phyloP scores from a whole-genome alignment of 495 filamentous ascomycete species.

The Bryoglossum gracile region DNA sequence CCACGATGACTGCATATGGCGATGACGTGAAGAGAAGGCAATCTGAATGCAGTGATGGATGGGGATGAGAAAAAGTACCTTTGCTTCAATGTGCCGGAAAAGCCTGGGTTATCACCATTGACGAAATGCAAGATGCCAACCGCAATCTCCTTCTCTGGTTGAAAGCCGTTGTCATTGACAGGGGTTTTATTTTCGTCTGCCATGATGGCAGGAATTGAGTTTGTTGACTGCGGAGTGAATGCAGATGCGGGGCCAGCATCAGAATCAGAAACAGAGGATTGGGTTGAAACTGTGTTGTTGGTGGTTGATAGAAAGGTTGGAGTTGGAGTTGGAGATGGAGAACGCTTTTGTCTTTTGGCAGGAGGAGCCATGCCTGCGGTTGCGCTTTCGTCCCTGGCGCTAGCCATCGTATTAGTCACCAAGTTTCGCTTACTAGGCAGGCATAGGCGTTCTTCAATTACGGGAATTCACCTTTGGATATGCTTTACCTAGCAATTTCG shows the following conservation, averaged over 20 bases:
- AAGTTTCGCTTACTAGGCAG: background rate
- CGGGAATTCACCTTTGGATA: too few species aligned
- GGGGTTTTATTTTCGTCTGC: conserved; percentile 3
- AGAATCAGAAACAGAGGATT: background rate
- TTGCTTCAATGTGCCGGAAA: conserved; percentile 51
- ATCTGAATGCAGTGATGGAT: too few species aligned
- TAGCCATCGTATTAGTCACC: background rate
- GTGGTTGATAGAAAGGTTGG: background rate
- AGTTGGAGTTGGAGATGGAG: background rate
- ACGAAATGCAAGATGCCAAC: conserved; percentile 53
- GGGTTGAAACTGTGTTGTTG: background rate
- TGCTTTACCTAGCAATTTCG: too few species aligned
- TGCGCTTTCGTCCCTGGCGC: background rate
- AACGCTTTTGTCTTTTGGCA: conserved; percentile 12
- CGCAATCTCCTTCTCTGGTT: conserved; percentile 33
- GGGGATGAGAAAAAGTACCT: conserved; percentile 33
- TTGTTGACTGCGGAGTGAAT: background rate
- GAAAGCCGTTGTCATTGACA: conserved; percentile 1
- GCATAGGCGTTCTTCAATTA: too few species aligned
- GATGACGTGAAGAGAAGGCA: too few species aligned
- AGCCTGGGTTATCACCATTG: conserved; percentile 40
- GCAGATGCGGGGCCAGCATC: too few species aligned
- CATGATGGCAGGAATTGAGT: too few species aligned
- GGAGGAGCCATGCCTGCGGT: conserved; percentile 2
- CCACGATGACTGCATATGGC: too few species aligned